These are phyloP conservation scores for Saturnispora diversa DNA, from an alignment of 805 yeast species.

Conservation along the genomic window DNA sequence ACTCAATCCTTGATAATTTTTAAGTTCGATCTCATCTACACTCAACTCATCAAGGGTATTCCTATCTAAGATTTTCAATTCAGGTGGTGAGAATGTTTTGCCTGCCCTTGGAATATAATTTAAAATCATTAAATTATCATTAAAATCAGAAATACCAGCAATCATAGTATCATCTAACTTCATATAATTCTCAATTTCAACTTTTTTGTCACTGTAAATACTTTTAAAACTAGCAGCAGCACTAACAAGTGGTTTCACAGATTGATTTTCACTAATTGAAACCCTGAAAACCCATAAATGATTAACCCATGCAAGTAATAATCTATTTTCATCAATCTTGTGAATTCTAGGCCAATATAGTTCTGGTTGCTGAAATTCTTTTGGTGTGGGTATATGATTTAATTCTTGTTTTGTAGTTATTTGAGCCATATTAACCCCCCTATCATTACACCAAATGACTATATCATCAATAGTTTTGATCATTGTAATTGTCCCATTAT, in stretches of 20 bases:
- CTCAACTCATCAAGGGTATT: constrained; percentile 62
- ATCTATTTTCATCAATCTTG: constrained; percentile 53
- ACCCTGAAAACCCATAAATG: constrained; percentile 55
- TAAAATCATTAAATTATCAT: constrained; percentile 55
- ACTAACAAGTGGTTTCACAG: constrained; percentile 33
- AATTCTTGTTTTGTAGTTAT: constrained; percentile 42
- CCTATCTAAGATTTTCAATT: constrained; percentile 60
- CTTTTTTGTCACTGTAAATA: constrained; percentile 31
- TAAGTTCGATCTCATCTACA: constrained; percentile 69
- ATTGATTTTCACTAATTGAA: constrained; percentile 5
- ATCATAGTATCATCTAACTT: constrained; percentile 46
- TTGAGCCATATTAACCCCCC: constrained; percentile 66
- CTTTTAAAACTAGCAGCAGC: constrained; percentile 48
- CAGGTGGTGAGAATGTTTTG: constrained; percentile 45
- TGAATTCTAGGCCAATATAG: constrained; percentile 76
- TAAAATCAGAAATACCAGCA: constrained; percentile 72
- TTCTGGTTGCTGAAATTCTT: constrained; percentile 56
- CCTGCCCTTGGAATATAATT: constrained; percentile 37
- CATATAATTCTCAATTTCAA: constrained; percentile 41
- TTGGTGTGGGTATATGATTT: constrained; percentile 48
- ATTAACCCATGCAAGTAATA: constrained; percentile 77
- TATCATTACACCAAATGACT: constrained; percentile 76
- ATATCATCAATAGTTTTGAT: constrained; percentile 57
- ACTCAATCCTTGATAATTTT: constrained; percentile 50
- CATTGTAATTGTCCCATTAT: constrained; percentile 63